Evolutionary conservation across 2,329 filamentous ascomycete genomes (phyloP).

Genomic region (Coniella vitis): DNA sequence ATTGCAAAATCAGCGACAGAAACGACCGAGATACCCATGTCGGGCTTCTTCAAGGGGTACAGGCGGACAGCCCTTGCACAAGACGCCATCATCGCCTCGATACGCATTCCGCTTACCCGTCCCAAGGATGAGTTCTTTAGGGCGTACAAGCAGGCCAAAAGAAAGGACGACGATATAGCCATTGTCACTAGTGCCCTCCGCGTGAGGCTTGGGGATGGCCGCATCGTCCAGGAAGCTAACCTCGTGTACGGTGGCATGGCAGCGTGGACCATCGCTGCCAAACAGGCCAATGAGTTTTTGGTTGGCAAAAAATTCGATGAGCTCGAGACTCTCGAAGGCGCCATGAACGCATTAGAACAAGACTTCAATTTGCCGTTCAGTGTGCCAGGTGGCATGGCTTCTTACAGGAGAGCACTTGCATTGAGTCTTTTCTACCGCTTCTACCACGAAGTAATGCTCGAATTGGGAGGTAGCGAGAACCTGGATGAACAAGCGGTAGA

Average conservation of each 20-base stretch:
- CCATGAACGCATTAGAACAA: constrained; percentile 79
- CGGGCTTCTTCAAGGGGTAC: constrained; percentile 88
- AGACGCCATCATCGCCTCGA: constrained; percentile 77
- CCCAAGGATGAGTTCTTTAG: constrained; percentile 76
- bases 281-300: constrained; percentile 67
- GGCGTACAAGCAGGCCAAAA: constrained; percentile 92
- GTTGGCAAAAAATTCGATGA: constrained; percentile 74
- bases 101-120: constrained; percentile 73
- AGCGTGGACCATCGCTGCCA: constrained; percentile 80
- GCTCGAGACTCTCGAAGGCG: constrained; percentile 75
- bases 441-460: constrained; percentile 77
- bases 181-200: constrained; percentile 88
- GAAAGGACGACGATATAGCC: constrained; percentile 97
- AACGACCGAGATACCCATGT: constrained; percentile 84
- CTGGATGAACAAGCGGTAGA: constrained; percentile 68
- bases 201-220: constrained; percentile 60
- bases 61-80: constrained; percentile 72
- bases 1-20: constrained; percentile 69
- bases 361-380: constrained; percentile 88
- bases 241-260: constrained; percentile 96
- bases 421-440: constrained; percentile 96
- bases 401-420: constrained; percentile 84
- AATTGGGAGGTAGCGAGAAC: constrained; percentile 40
- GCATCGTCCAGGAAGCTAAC: constrained; percentile 66
- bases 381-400: constrained; percentile 95